Evolutionary conservation across 306 rosid species (phyloP).

Genomic region (Medicago truncatula): MtrunA17r5.0-ANR NC_053042.1:51015001-51015500

Average conservation of each 20-base stretch:
- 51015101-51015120: conserved; percentile 92
- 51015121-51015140: conserved; percentile 92
- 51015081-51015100: conserved; percentile 44
- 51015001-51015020: conserved; percentile 27
- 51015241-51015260: conserved; percentile 36
- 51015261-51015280: conserved; percentile 17
- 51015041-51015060: conserved; percentile 36
- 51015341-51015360: conserved; percentile 64
- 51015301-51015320: conserved; percentile 78
- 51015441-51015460: conserved; percentile 43
- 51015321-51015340: conserved; percentile 69
- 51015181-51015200: conserved; percentile 42
- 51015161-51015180: conserved; percentile 88
- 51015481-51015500: conserved; percentile 28
- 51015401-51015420: conserved; percentile 69
- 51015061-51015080: conserved; percentile 15
- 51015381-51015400: conserved; percentile 55
- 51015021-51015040: conserved; percentile 24
- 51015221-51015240: conserved; percentile 9
- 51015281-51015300: conserved; percentile 28
- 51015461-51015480: conserved; percentile 57
- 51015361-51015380: conserved; percentile 59
- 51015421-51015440: conserved; percentile 66
- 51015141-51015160: conserved; percentile 94
- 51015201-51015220: conserved; percentile 23